phyloP scores from a whole-genome alignment of 345 rosid genomes.

The Anastatica hierochuntica region DNA sequence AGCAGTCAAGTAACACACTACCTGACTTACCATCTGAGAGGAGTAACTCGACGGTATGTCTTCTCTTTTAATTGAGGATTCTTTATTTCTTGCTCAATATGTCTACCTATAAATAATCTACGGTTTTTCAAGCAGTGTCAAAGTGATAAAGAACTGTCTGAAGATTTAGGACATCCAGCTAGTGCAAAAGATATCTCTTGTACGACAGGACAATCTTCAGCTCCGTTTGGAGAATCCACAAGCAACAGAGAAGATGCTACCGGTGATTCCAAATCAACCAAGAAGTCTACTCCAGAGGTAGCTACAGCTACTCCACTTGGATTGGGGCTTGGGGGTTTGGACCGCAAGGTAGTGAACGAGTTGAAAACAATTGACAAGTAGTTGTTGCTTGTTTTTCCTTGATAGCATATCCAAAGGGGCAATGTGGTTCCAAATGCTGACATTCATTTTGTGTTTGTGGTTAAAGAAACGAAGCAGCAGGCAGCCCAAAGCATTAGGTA shows the following conservation, averaged over 20 bases:
- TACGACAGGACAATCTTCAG: constrained; percentile 21
- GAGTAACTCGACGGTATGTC: constrained; percentile 36
- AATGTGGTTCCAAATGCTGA: constrained; percentile 5
- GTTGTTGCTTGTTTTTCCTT: constrained; percentile 6
- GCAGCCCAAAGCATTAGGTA: constrained; percentile 32
- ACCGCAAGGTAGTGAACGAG: constrained; percentile 59
- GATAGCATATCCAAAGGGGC: background rate
- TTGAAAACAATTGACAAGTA: too few relatives aligned
- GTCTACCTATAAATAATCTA: background rate
- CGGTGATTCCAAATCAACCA: constrained; percentile 29
- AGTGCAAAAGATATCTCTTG: constrained; percentile 30
- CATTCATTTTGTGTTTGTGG: constrained; percentile 2
- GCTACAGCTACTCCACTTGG: constrained; percentile 60
- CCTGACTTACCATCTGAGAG: constrained; percentile 28
- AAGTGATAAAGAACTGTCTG: constrained; percentile 20
- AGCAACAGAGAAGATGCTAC: constrained; percentile 32
- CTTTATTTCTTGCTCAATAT: background rate
- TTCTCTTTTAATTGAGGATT: constrained; percentile 1
- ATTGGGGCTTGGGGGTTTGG: constrained; percentile 75
- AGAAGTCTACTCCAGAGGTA: constrained; percentile 29
- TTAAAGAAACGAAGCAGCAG: constrained; percentile 35
- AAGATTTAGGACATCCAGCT: constrained; percentile 22
- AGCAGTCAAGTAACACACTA: constrained; percentile 20
- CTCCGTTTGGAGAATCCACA: constrained; percentile 23
- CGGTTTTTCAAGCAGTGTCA: constrained; percentile 27